Evolutionary conservation across 306 rosid genomes (phyloP), one percentile per base, ranked within the genome.

Genomic region (Neltuma alba): DNA sequence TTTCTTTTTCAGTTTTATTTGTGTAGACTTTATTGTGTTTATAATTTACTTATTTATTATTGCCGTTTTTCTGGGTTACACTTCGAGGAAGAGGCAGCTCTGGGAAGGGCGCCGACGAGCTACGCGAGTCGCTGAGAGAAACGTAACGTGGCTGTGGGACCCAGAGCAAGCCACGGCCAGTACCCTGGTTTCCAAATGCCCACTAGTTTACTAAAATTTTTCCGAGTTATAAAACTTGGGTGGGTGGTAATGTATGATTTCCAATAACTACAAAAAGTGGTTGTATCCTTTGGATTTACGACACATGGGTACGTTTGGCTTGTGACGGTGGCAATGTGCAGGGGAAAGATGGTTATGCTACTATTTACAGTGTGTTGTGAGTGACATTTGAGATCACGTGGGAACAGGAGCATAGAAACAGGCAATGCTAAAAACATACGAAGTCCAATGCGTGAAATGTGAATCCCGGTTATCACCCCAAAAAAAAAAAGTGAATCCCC

Each of bases 361-460:
- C n/a, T n/a, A n/a, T n/a, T n/a, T n/a, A n/a, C n/a, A n/a, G 16
- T 11, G 54, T 6, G n/a, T 15, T 48, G n/a, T 4, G 61, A 33
- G 40, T 30, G 86, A 41, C 0, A 63, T 37, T 76, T 10, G 0
- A 13, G 21, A 18, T 73, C 70, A 65, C 71, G 30, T 36, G 71
- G 28, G 28, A 65, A 30, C 8, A 20, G 28, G 14, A 36, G 1
- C 41, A 65, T 9, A 20, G 30, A 65, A 20, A 63, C 9, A 1
- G 10, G 1, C 6, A 36, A 65, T 3, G 18, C 8, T 9, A 50
- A 52, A 64, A 9, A 18, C 27, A 23, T 38, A 25, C 3, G 0
- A 45, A 23, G 15, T 83, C 82, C 64, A 70, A 72, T 77, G 57
- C 0, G 37, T 20, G 83, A 37, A 48, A 14, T 14, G 50, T 44